Base-by-base conservation (phyloP, 2,329 filamentous ascomycete genomes). In the Xylariaceae sp. region DNA sequence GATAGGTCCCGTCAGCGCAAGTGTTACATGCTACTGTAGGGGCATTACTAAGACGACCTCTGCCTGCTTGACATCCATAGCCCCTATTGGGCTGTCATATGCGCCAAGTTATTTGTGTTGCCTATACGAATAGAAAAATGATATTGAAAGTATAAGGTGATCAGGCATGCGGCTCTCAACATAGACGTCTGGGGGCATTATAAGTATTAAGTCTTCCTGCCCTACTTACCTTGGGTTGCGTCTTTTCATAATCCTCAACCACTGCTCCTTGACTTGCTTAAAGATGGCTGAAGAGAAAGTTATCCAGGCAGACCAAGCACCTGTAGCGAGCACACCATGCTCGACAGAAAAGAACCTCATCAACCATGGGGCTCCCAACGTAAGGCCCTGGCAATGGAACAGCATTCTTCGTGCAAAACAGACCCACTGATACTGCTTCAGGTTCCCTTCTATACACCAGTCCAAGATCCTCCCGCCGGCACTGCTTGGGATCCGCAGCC, bases 251-350 rank as follows among this genome's bases (percentile, higher is more conserved):
- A 12, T n/a, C n/a, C 23, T 14, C 2, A 43, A 4, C 16, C 7
- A 32, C 41, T 40, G 12, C 23, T 37, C 18, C 3, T 10, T 40
- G 7, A 7, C 10, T 18, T 41, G 18, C 18, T 56, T 47, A 14
- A 41, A 50, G 18, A 61, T 64, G 62, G 26, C 60, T 10, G 54
- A 61, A 46, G 40, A 40, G 20, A 54, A 59, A 41, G 56, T 61
- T 45, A 32, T 54, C n/a, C 62, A 64, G 50, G 62, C 62, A 20
- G 62, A 64, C 48, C 62, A 64, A 41, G 60, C 60, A 18, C 62
- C 62, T 7, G 50, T 64, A 7, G 52, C 47, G 1, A 50, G 52
- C 7, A 46, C 54, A n/a, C 60, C 52, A 20, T 59, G 62, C 29
- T 62, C 63, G 7, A 63, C 59, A 4, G 63, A 65, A 43, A 51